A percentile compares a stretch with the other conserved stretches of the same genome.
Evolutionary conservation across 2,329 filamentous ascomycete species (phyloP).

Genomic region (Colletotrichum abscissum): DNA sequence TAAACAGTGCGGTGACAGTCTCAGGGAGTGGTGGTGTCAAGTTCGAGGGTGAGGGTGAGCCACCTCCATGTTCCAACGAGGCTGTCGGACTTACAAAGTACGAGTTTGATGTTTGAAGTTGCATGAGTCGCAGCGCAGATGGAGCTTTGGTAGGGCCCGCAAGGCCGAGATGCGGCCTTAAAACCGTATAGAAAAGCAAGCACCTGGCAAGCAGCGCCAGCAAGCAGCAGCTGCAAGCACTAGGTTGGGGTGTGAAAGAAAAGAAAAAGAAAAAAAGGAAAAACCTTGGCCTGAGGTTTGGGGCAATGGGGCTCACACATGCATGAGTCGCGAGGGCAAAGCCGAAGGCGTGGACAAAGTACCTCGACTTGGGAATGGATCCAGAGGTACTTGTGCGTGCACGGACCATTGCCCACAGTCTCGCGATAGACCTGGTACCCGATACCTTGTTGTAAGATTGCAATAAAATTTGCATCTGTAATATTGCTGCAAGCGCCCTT

Average conservation of each 20-base stretch:
- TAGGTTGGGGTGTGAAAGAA: background rate
- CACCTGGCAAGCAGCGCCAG: background rate
- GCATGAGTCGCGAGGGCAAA: slow-evolving; percentile 30
- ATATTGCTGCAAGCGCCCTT: slow-evolving; percentile 24
- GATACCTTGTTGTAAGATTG: slow-evolving; percentile 33
- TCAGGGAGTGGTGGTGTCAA: slow-evolving; percentile 4
- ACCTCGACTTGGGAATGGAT: slow-evolving; percentile 24
- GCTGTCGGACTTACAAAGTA: slow-evolving; percentile 15
- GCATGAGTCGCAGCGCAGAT: slow-evolving; percentile 30
- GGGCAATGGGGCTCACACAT: slow-evolving; percentile 10
- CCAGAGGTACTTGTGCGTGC: slow-evolving; percentile 13
- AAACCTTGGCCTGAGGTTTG: slow-evolving; percentile 16
- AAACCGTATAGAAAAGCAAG: background rate
- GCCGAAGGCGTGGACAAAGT: slow-evolving; percentile 17
- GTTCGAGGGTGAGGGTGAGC: background rate
- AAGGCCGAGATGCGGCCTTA: slow-evolving; percentile 27
- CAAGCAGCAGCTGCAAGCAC: background rate
- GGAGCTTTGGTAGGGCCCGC: slow-evolving; percentile 21
- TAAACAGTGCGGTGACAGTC: background rate
- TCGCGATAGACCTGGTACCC: slow-evolving; percentile 16
- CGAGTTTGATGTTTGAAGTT: slow-evolving; percentile 27
- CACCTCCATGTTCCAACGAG: slow-evolving; percentile 5
- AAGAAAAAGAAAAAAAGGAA: background rate
- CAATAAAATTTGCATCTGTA: slow-evolving; percentile 34
- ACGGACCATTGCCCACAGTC: slow-evolving; percentile 25